These are phyloP conservation scores for Penicillium hordei DNA, from an alignment of 2,329 filamentous ascomycete genomes.

Conservation along the genomic window DNA sequence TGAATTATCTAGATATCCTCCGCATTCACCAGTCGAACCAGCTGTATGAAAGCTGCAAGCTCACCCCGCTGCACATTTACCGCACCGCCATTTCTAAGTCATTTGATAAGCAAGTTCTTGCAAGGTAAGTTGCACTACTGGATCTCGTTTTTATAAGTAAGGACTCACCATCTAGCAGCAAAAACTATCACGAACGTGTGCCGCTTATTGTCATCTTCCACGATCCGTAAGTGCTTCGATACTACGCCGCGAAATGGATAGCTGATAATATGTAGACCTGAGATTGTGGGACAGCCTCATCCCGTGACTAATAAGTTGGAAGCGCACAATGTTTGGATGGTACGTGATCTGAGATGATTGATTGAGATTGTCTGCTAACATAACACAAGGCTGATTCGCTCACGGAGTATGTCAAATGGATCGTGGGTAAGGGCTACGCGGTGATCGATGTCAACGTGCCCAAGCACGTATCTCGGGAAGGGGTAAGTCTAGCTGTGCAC, in stretches of 20 bases:
- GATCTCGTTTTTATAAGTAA: neutral
- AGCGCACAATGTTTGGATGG: slow-evolving; percentile 83
- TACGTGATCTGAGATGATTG: slow-evolving; percentile 51
- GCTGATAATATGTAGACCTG: slow-evolving; percentile 55
- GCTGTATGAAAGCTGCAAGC: slow-evolving; percentile 69
- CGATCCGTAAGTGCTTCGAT: slow-evolving; percentile 65
- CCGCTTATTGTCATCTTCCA: slow-evolving; percentile 85
- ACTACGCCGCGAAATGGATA: neutral
- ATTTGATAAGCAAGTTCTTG: slow-evolving; percentile 83
- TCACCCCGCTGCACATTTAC: slow-evolving; percentile 79
- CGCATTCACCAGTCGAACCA: slow-evolving; percentile 71
- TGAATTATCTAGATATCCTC: slow-evolving; percentile 62
- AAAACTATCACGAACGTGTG: slow-evolving; percentile 63
- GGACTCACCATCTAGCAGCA: slow-evolving; percentile 41
- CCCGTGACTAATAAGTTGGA: slow-evolving; percentile 71
- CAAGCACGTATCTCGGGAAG: slow-evolving; percentile 66
- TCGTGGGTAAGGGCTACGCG: slow-evolving; percentile 70
- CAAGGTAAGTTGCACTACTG: slow-evolving; percentile 55
- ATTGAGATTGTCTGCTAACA: slow-evolving; percentile 26
- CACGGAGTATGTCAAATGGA: slow-evolving; percentile 81
- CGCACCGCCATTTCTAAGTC: slow-evolving; percentile 69
- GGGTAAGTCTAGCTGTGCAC: slow-evolving; percentile 47
- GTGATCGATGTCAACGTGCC: slow-evolving; percentile 93
- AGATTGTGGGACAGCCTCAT: slow-evolving; percentile 67
- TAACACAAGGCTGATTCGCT: slow-evolving; percentile 71